Base-by-base conservation (phyloP, 805 yeast genomes). In the Myxozyma mucilagina region DNA sequence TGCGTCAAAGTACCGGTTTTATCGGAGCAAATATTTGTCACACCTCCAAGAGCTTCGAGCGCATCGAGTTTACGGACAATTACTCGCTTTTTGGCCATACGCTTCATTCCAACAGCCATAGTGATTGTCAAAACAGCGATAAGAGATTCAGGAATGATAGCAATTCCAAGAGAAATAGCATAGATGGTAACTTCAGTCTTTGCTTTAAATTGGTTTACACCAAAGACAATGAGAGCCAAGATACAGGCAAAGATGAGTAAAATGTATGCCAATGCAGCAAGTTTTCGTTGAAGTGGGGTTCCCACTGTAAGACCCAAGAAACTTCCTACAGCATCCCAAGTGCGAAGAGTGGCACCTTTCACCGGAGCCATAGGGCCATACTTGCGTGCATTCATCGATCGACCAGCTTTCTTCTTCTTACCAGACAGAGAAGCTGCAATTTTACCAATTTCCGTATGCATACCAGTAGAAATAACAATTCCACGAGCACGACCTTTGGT, bases 171-270 rank as follows among this genome's bases (percentile, higher is more conserved):
- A 76, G 96, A 90, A 69, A 90, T 86, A 31, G 97, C 96, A 71
- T 90, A 90, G 52, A 90, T 85, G 13, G 96, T 96, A 41, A 90
- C 94, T 67, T 89, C 90, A 59, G 80, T 82, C 66, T 83, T 85
- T n/a, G 90, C 96, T 11, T 76, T 69, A 73, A 89, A 85, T 62
- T 81, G 81, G 74, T 90, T 96, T 9, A 94, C 84, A 1, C 86
- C 96, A 96, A 90, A 87, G 3, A 89, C 96, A 18, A 90, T 84
- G 59, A 90, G 85, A 1, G 96, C 96, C 70, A 89, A 86, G 0
- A 90, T 67, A n/a, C 90, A 94, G 4, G 97, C 96, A 50, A 90
- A 76, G 68, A 79, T 79, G 67, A 90, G 89, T 50, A 90, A 78
- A 47, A 82, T 72, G 53, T 89, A 82, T 3, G 97, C 96, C 56